Evolutionary conservation across 2,329 filamentous ascomycete species (phyloP).

Genomic region (Malbranchea cinnamomea): DNA sequence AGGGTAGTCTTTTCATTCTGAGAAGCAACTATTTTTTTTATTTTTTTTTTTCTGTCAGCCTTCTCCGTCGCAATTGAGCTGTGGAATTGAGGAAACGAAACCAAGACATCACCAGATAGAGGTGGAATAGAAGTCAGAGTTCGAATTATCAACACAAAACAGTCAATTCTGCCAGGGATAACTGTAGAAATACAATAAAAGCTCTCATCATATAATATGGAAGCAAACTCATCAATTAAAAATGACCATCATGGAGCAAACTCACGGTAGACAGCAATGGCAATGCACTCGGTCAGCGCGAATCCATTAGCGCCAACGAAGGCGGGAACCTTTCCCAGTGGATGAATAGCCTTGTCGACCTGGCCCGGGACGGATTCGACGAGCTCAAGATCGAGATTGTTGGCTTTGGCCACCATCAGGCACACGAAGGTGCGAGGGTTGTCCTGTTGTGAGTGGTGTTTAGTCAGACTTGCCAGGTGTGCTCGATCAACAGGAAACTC

Average conservation of each 20-base stretch:
- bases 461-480: slow-evolving; percentile 11
- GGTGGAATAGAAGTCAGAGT: slow-evolving; percentile 83
- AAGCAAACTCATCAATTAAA: too few relatives aligned
- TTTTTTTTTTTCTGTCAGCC: too few relatives aligned
- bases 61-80: too few relatives aligned
- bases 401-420: slow-evolving; percentile 91
- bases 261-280: slow-evolving; percentile 96
- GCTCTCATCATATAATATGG: slow-evolving; percentile 50
- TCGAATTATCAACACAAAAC: slow-evolving; percentile 62
- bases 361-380: slow-evolving; percentile 53
- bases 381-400: slow-evolving; percentile 80
- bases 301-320: slow-evolving; percentile 90
- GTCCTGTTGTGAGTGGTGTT: slow-evolving; percentile 39
- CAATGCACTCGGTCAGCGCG: slow-evolving; percentile 74
- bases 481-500: slow-evolving; percentile 20
- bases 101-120: too few relatives aligned
- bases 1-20: slow-evolving; percentile 99
- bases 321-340: slow-evolving; percentile 79
- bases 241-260: slow-evolving; percentile 29
- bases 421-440: slow-evolving; percentile 84
- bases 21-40: slow-evolving; percentile 59
- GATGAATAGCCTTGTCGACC: slow-evolving; percentile 60
- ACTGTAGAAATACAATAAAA: slow-evolving; percentile 61
- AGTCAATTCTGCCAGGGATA: slow-evolving; percentile 93
- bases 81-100: too few relatives aligned